Base-by-base conservation (phyloP, 306 rosid species). In the Gastrolobium villosum region DNA sequence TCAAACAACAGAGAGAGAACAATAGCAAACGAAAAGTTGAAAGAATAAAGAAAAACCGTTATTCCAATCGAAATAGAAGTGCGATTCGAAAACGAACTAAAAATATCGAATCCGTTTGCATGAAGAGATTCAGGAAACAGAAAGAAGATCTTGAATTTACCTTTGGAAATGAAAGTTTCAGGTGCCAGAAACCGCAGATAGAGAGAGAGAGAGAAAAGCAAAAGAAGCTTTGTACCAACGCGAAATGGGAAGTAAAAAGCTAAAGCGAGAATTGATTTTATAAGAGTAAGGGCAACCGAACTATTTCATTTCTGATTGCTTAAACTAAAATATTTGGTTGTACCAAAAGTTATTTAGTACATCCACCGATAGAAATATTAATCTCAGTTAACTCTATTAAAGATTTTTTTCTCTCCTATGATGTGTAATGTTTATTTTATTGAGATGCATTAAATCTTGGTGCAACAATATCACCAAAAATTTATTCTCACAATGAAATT, bases 171-270 rank as follows among this genome's bases (percentile, higher is more conserved):
- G 80, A 73, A 68, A 83, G 72, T 56, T n/a, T 62, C 43, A 72
- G 43, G 77, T 8, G 70, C 6, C 53, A 35, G 76, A 61, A 43
- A 65, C 2, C 30, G 72, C 46, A 35, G 79, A 80, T 67, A 48
- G 75, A 60, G 56, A 49, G 50, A 43, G 13, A n/a, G 3, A 54
- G 57, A 15, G 67, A 50, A 65, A 14, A 13, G 26, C 5, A 67
- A 74, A 34, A 11, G 32, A 74, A 69, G 90, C 89, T 87, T 80
- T n/a, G 76, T 41, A 78, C 11, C 60, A 81, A 84, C 87, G 89
- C 88, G 81, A 30, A 70, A 76, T 73, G 79, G 71, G 61, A 40
- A 46, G 14, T 0, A 9, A 59, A 76, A 41, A 53, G 26, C 14
- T 73, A 53, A 74, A 75, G 80, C 59, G 28, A 62, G 65, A 65